phyloP scores from a whole-genome alignment of 1,139 yeast species.

The Scheffersomyces insectosa region DNA sequence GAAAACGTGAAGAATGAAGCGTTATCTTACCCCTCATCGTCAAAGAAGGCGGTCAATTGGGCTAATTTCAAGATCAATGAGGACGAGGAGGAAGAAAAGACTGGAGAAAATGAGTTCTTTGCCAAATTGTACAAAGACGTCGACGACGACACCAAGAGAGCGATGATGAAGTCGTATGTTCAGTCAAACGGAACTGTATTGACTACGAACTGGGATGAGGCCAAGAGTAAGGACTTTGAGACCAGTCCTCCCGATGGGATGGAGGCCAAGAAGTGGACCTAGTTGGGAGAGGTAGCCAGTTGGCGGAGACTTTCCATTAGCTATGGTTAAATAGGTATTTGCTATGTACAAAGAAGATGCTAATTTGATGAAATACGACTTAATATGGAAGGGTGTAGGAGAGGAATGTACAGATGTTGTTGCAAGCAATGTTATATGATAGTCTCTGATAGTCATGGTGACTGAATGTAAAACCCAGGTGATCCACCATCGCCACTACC shows the following conservation, averaged over 20 bases:
- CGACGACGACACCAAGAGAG: constrained; percentile 85
- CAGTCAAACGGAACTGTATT: constrained; percentile 94
- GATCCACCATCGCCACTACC: no score
- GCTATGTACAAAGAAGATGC: background rate
- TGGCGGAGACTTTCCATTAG: no score
- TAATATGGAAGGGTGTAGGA: no score
- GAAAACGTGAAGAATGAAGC: constrained; percentile 9
- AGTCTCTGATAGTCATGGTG: no score
- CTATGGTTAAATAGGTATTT: background rate
- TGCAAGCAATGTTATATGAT: no score
- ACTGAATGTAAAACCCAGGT: no score
- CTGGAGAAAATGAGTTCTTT: constrained; percentile 70
- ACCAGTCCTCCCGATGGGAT: constrained; percentile 78
- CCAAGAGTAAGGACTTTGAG: constrained; percentile 64
- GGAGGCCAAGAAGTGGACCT: constrained; percentile 46
- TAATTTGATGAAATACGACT: no score
- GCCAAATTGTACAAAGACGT: constrained; percentile 72
- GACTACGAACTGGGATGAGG: constrained; percentile 95
- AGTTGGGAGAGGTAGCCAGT: background rate
- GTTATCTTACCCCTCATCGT: constrained; percentile 60
- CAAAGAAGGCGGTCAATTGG: constrained; percentile 71
- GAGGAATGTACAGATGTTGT: no score
- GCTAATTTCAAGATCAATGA: constrained; percentile 57
- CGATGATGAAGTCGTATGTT: constrained; percentile 96
- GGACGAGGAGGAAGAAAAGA: constrained; percentile 47